Evolutionary conservation across 192 early-diverging fungal species (phyloP).

Genomic region (Neocallimastix lanati): DNA sequence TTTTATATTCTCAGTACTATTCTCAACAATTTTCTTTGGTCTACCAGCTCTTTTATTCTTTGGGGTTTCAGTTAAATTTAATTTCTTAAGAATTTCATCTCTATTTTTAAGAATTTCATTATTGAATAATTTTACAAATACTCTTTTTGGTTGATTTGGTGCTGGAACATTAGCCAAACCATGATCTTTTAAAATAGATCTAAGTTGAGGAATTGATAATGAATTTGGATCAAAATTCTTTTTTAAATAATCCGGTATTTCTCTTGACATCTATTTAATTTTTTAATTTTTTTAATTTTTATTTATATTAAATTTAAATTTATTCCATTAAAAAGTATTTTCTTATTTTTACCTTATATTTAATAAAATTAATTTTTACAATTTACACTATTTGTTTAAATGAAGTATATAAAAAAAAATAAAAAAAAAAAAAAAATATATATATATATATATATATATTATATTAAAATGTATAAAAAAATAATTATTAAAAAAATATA

Average conservation of each 20-base stretch:
- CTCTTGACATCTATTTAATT: neutral
- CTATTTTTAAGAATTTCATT: neutral
- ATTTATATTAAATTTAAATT: neutral
- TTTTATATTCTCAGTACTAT: neutral
- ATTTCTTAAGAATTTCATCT: neutral
- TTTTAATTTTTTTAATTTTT: neutral
- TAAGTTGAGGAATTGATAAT: neutral
- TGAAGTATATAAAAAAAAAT: too few relatives aligned
- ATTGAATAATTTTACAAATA: neutral
- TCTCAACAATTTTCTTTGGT: neutral
- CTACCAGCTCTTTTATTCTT: neutral
- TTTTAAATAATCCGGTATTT: neutral
- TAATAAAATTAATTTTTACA: too few relatives aligned
- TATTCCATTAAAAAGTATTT: neutral
- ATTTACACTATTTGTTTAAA: too few relatives aligned
- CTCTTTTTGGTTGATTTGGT: neutral
- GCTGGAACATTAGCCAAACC: neutral
- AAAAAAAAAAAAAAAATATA: too few relatives aligned
- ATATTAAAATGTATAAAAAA: too few relatives aligned
- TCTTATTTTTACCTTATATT: too few relatives aligned
- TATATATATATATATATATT: too few relatives aligned
- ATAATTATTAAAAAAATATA: too few relatives aligned
- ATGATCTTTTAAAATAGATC: neutral
- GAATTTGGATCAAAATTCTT: neutral
- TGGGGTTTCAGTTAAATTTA: neutral